Conservation (phyloP, 257 asterid genomes). For the Gentiana macrophylla region DNA sequence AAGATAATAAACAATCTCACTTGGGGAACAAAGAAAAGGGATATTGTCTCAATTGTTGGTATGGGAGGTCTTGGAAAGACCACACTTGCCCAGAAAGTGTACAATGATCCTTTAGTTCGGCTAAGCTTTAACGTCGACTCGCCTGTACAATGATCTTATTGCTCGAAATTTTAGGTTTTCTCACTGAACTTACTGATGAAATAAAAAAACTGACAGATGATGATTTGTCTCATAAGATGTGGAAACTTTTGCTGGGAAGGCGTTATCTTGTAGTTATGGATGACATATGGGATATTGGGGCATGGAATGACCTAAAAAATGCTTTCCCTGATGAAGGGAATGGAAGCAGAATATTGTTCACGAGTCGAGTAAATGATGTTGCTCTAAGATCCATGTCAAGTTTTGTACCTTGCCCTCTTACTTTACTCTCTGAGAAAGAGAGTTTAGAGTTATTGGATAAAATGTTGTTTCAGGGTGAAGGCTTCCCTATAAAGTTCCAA, state of each 20-base stretch:
- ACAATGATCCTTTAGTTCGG: conserved; percentile 1
- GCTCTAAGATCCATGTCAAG: not conserved
- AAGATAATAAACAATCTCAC: no score
- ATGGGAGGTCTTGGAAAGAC: conserved; percentile 8
- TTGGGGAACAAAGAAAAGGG: no score
- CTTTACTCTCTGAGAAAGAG: not conserved
- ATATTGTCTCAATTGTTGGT: no score
- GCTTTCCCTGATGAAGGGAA: conserved; percentile 12
- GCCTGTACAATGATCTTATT: conserved; percentile 1
- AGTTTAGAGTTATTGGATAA: not conserved
- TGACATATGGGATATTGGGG: conserved; percentile 9
- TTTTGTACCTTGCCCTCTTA: not conserved
- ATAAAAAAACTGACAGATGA: not conserved
- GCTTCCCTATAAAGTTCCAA: not conserved
- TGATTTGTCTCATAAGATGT: not conserved
- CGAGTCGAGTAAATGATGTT: conserved; percentile 5
- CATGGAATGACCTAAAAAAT: conserved; percentile 1
- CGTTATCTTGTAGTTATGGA: conserved; percentile 14
- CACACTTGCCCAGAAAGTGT: conserved; percentile 9
- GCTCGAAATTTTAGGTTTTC: not conserved
- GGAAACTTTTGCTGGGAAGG: not conserved
- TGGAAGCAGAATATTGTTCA: conserved; percentile 14
- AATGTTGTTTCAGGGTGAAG: not conserved
- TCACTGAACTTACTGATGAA: not conserved
- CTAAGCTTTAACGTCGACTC: conserved; percentile 4